Conservation (phyloP, 306 rosid genomes). For the Luffa aegyptiaca region DNA sequence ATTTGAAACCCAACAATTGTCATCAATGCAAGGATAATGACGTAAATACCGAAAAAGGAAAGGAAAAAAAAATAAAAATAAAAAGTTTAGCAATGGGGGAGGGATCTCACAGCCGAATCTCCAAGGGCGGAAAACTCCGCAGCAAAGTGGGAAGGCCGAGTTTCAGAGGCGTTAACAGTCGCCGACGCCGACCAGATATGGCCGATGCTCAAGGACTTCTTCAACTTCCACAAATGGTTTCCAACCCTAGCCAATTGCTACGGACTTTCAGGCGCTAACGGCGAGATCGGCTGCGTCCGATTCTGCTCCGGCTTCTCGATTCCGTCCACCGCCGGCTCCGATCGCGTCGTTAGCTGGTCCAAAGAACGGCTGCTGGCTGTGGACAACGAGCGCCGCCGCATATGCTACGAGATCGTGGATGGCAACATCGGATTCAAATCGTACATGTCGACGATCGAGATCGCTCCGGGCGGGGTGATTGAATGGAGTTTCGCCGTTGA, state of each 20-base stretch:
- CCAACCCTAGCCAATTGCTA: constrained; percentile 36
- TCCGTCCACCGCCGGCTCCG: constrained; percentile 14
- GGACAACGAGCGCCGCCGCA: constrained; percentile 18
- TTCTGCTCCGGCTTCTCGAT: constrained; percentile 49
- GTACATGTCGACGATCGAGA: constrained; percentile 24
- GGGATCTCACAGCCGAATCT: not conserved
- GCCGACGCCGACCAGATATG: constrained; percentile 28
- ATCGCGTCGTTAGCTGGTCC: constrained; percentile 27
- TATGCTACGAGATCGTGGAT: constrained; percentile 44
- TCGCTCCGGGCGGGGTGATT: constrained; percentile 27
- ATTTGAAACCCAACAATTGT: not conserved
- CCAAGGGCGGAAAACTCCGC: not conserved
- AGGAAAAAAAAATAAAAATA: not conserved
- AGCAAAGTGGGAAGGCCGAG: constrained; percentile 39
- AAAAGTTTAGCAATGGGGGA: not conserved
- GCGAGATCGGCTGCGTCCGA: constrained; percentile 48
- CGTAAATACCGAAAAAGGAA: not conserved
- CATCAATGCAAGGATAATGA: not conserved
- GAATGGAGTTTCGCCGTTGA: constrained; percentile 41
- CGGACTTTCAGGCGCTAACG: constrained; percentile 38
- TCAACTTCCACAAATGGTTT: constrained; percentile 47
- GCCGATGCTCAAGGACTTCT: constrained; percentile 48
- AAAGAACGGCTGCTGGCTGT: constrained; percentile 44
- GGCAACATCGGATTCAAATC: constrained; percentile 45
- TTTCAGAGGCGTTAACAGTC: constrained; percentile 11